Conservation (phyloP, 2,329 filamentous ascomycete species). For the Venturia nashicola region DNA sequence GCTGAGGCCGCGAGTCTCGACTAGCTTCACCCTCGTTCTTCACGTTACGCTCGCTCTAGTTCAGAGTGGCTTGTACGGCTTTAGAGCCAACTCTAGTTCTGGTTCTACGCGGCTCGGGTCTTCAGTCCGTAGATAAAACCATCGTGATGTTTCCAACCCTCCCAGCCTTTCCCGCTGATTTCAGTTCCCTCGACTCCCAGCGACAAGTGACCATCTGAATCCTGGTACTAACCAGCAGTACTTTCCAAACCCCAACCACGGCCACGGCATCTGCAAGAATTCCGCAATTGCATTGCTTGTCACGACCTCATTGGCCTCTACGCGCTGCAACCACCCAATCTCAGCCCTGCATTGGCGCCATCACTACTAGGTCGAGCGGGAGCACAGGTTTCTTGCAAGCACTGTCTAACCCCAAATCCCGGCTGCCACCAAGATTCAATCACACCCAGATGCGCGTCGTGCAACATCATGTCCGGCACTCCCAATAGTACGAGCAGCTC, state of each 20-base stretch:
- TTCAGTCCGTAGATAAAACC: not conserved
- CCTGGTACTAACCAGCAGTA: not conserved
- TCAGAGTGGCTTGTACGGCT: not conserved
- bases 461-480: slow-evolving; percentile 3
- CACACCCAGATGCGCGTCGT: not conserved
- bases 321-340: not conserved
- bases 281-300: slow-evolving; percentile 1
- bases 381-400: not conserved
- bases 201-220: not conserved
- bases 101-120: not conserved
- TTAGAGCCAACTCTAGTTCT: no score
- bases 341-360: slow-evolving; percentile 2
- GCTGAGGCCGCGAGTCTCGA: slow-evolving; percentile 1
- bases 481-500: not conserved
- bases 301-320: not conserved
- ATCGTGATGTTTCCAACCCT: not conserved
- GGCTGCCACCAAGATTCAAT: not conserved
- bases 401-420: not conserved
- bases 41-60: not conserved
- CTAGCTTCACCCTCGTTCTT: not conserved
- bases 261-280: not conserved
- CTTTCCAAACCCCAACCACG: not conserved
- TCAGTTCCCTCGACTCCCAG: not conserved
- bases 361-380: not conserved
- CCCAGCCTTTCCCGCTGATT: not conserved